A percentile compares a stretch with the other conserved stretches of the same genome.
These are phyloP conservation scores for Alternaria angustiovoidea DNA, from an alignment of 2,329 filamentous ascomycete genomes.

Conservation along the genomic window DNA sequence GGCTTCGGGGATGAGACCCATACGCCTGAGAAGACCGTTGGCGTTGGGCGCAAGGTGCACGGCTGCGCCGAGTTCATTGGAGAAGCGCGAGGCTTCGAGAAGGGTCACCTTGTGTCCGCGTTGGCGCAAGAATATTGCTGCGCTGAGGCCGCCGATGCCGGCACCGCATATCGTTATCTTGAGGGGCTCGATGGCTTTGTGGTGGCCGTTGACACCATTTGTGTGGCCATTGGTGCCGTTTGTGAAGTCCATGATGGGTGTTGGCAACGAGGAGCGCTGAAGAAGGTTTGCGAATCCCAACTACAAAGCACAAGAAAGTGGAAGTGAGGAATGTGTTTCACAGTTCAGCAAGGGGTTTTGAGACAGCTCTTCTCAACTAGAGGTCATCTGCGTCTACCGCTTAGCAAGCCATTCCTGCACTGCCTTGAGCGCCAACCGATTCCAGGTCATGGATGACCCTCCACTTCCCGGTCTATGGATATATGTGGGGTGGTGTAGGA, in stretches of 20 bases:
- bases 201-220: conserved; percentile 4
- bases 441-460: not conserved
- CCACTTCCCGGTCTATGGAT: not conserved
- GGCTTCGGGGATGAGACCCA: conserved; percentile 54
- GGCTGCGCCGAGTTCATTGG: conserved; percentile 66
- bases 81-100: conserved; percentile 60
- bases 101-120: conserved; percentile 39
- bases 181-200: conserved; percentile 39
- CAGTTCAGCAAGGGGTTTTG: not conserved
- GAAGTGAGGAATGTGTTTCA: not conserved
- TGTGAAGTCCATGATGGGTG: conserved; percentile 28
- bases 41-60: conserved; percentile 70
- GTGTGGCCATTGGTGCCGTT: conserved; percentile 7
- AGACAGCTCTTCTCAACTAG: not conserved
- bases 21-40: conserved; percentile 62
- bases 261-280: not conserved
- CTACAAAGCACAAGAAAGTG: not conserved
- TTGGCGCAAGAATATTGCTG: conserved; percentile 62
- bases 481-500: not conserved
- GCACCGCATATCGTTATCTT: conserved; percentile 52
- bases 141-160: conserved; percentile 63
- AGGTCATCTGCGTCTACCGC: not conserved
- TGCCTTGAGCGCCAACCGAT: not conserved
- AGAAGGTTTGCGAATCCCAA: not conserved
- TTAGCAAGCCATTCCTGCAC: not conserved